These are phyloP conservation scores for Cryptosporidium tyzzeri DNA, from an alignment of 169 alveolate genomes.

Conservation along the genomic window DNA sequence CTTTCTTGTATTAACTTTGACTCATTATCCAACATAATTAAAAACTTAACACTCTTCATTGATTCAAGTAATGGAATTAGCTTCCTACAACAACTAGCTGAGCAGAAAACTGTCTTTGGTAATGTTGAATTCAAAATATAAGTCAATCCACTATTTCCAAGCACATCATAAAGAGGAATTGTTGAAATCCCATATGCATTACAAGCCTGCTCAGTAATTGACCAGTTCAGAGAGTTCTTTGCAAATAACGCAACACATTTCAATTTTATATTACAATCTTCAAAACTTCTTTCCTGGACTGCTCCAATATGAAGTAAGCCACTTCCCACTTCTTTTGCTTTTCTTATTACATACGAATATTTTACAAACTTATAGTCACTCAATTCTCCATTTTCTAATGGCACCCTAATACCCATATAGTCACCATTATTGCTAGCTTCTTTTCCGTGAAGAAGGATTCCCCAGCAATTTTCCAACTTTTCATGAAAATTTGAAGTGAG, in stretches of 20 bases:
- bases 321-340: conserved; percentile 60
- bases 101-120: conserved; percentile 68
- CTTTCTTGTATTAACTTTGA: neutral
- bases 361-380: conserved; percentile 38
- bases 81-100: conserved; percentile 10
- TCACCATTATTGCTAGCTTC: conserved; percentile 57
- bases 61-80: conserved; percentile 28
- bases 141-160: conserved; percentile 78
- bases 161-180: conserved; percentile 80
- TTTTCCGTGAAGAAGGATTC: conserved; percentile 49
- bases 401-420: conserved; percentile 18
- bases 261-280: conserved; percentile 21
- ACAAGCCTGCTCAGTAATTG: conserved; percentile 80
- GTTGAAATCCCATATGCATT: conserved; percentile 77
- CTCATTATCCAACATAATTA: conserved; percentile 43
- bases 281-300: conserved; percentile 6
- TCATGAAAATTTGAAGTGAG: conserved; percentile 30
- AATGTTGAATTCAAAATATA: conserved; percentile 77
- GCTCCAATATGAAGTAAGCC: conserved; percentile 37
- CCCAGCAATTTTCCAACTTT: conserved; percentile 63
- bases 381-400: conserved; percentile 12
- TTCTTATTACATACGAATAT: conserved; percentile 41
- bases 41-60: neutral
- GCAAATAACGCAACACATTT: conserved; percentile 52
- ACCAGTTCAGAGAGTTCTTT: conserved; percentile 81